Conservation (phyloP, 345 rosid species). For the Euphorbia lathyris region DNA sequence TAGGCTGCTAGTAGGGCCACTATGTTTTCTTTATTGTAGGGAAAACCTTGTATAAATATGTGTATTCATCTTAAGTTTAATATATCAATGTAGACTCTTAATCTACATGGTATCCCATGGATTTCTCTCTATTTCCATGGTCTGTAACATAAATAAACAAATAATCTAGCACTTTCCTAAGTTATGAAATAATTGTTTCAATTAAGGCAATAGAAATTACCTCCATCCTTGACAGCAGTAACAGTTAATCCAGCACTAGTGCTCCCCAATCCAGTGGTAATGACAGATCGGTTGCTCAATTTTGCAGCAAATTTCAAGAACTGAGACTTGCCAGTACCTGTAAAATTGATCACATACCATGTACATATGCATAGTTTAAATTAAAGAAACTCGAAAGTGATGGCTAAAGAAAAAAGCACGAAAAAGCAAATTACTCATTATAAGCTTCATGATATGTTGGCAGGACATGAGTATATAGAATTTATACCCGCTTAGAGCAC, state of each 20-base stretch:
- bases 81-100: no score
- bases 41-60: no score
- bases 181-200: constrained; percentile 7
- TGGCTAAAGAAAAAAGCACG: background rate
- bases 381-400: background rate
- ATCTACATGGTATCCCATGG: no score
- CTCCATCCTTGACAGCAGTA: constrained; percentile 96
- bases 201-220: constrained; percentile 29
- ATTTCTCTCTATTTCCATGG: no score
- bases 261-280: constrained; percentile 95
- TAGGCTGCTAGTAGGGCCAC: no score
- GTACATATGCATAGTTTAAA: constrained; percentile 1
- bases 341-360: constrained; percentile 14
- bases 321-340: constrained; percentile 98
- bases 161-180: background rate
- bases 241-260: constrained; percentile 98
- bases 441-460: background rate
- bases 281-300: constrained; percentile 84
- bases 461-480: background rate
- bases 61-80: no score
- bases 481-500: background rate
- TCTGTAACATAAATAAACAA: background rate
- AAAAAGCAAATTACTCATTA: background rate
- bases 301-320: constrained; percentile 96
- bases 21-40: no score